These are phyloP conservation scores for Solanum acaule DNA, from an alignment of 257 asterid genomes.

Conservation along the genomic window DNA sequence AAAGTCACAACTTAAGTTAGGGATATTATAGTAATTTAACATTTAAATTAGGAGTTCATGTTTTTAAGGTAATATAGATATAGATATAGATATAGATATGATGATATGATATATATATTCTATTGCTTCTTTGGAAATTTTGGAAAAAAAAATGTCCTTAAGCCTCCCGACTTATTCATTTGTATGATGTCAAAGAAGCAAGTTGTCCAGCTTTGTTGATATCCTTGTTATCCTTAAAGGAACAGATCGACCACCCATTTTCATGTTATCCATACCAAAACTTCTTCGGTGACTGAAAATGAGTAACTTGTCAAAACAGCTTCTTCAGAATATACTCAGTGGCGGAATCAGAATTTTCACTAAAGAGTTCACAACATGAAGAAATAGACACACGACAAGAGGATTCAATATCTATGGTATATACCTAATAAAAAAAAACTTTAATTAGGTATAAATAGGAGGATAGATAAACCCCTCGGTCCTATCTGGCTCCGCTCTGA, in stretches of 20 bases:
- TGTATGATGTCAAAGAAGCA: background rate
- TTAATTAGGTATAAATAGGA: background rate
- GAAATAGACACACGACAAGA: background rate
- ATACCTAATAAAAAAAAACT: background rate
- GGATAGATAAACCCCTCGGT: background rate
- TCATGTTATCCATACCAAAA: slow-evolving; percentile 13
- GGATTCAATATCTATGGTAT: background rate
- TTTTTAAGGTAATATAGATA: no score
- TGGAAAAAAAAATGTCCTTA: no score
- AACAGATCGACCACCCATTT: slow-evolving; percentile 8
- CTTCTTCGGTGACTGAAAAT: slow-evolving; percentile 7
- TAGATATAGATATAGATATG: no score
- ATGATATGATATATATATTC: no score
- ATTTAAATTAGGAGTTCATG: no score
- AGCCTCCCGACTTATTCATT: background rate
- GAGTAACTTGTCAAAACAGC: slow-evolving; percentile 14
- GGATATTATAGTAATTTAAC: no score
- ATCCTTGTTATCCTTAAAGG: background rate
- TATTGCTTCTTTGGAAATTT: no score
- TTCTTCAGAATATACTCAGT: background rate
- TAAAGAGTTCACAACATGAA: background rate
- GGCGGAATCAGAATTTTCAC: background rate
- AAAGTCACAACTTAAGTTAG: no score
- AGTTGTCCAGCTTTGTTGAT: background rate
- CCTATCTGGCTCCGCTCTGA: background rate